A percentile compares a stretch with the other conserved stretches of the same genome.
These are phyloP conservation scores for Candida smagusa DNA, from an alignment of 1,139 yeast species.

Conservation along the genomic window DNA sequence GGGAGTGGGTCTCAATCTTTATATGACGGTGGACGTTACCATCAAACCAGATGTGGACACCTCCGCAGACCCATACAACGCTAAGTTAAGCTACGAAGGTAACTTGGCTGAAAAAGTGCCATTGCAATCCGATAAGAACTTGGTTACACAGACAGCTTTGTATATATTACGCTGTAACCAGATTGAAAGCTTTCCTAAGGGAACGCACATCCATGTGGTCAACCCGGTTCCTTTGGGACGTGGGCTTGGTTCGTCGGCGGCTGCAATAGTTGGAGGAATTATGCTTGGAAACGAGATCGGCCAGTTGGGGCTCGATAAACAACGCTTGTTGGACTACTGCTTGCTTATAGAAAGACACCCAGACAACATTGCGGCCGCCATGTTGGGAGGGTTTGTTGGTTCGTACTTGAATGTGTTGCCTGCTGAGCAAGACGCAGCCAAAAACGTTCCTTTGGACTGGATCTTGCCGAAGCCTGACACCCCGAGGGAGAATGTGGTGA, in stretches of 20 bases:
- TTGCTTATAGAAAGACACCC: conserved; percentile 98
- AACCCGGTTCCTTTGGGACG: conserved; percentile 96
- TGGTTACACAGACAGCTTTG: conserved; percentile 89
- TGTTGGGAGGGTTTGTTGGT: conserved; percentile 98
- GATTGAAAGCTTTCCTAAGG: conserved; percentile 69
- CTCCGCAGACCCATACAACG: conserved; percentile 62
- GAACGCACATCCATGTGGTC: conserved; percentile 75
- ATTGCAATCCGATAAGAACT: conserved; percentile 66
- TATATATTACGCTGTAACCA: conserved; percentile 85
- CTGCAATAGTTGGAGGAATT: conserved; percentile 98
- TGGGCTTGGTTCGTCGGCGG: conserved; percentile 97
- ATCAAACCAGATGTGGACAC: conserved; percentile 57
- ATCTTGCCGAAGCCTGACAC: conserved; percentile 69
- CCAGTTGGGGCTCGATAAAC: conserved; percentile 64
- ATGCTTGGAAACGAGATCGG: conserved; percentile 86
- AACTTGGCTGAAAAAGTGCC: conserved; percentile 81
- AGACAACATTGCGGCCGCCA: conserved; percentile 96
- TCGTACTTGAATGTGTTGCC: conserved; percentile 81
- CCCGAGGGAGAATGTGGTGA: conserved; percentile 50
- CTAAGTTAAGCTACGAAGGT: conserved; percentile 66
- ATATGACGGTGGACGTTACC: conserved; percentile 63
- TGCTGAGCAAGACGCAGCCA: conserved; percentile 65
- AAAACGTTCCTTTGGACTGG: conserved; percentile 79
- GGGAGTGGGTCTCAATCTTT: conserved; percentile 82
- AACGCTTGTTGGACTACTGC: conserved; percentile 88